Evolutionary conservation across 23 red algal genomes (phyloP).

Genomic region (Pyropia yezoensis): DNA sequence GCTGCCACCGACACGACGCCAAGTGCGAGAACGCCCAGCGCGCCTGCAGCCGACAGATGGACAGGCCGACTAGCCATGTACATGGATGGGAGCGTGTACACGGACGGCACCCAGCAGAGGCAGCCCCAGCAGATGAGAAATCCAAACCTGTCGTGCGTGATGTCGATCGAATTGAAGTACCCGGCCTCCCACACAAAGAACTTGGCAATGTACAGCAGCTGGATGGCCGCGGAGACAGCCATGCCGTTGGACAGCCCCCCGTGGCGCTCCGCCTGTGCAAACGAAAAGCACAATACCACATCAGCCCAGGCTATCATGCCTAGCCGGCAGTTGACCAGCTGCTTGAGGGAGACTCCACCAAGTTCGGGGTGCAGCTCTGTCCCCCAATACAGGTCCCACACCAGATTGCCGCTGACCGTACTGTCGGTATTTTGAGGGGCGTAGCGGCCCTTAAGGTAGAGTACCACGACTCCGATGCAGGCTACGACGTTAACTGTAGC

Average conservation of each 20-base stretch:
- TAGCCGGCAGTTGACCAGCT: conserved; percentile 60
- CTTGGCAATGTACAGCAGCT: conserved; percentile 73
- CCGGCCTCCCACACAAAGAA: conserved; percentile 72
- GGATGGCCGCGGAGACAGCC: conserved; percentile 43
- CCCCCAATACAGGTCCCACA: conserved; percentile 62
- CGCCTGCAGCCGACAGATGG: conserved; percentile 1
- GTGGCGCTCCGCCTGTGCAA: conserved; percentile 36
- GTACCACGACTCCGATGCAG: conserved; percentile 16
- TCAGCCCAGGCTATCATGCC: conserved; percentile 75
- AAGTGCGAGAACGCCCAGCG: conserved; percentile 10
- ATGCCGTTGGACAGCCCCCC: conserved; percentile 59
- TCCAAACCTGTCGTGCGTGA: conserved; percentile 69
- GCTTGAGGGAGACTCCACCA: conserved; percentile 42
- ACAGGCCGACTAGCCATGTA: conserved; percentile 34
- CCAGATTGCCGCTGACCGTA: conserved; percentile 20
- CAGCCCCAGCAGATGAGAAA: conserved; percentile 81
- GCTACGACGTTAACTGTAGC: conserved; percentile 27
- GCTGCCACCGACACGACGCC: conserved; percentile 22
- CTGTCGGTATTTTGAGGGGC: conserved; percentile 52
- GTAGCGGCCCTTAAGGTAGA: conserved; percentile 49
- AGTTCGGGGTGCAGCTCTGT: conserved; percentile 69
- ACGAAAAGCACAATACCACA: conserved; percentile 29
- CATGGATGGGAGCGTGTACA: conserved; percentile 60
- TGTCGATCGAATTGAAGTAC: conserved; percentile 77
- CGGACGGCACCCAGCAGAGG: conserved; percentile 40